A percentile compares a stretch with the other conserved stretches of the same genome.
These are phyloP conservation scores for Myxozyma melibiosi DNA, from an alignment of 805 yeast genomes.

Conservation along the genomic window DNA sequence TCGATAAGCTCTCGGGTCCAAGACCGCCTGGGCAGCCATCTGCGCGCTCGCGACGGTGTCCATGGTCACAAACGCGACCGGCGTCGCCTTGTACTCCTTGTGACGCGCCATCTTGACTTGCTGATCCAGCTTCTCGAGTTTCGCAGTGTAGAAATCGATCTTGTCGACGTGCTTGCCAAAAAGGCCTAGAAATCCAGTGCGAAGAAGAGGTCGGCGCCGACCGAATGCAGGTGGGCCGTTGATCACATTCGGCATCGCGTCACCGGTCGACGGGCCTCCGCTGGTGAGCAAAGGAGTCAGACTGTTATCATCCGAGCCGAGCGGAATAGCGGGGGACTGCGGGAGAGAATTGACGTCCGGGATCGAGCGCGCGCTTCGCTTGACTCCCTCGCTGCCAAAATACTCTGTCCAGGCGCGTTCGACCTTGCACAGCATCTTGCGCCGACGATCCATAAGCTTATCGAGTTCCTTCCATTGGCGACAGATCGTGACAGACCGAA, in stretches of 20 bases:
- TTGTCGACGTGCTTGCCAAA: slow-evolving; percentile 78
- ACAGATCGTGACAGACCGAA: slow-evolving; percentile 75
- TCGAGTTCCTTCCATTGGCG: slow-evolving; percentile 84
- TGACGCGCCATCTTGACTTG: slow-evolving; percentile 66
- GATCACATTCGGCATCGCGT: slow-evolving; percentile 22
- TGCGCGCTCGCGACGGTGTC: slow-evolving; percentile 94
- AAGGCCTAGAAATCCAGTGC: slow-evolving; percentile 61
- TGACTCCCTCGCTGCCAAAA: slow-evolving; percentile 47
- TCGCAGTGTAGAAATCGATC: slow-evolving; percentile 71
- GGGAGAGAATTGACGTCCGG: slow-evolving; percentile 25
- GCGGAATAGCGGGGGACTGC: slow-evolving; percentile 29
- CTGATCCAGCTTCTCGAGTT: slow-evolving; percentile 67
- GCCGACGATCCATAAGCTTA: slow-evolving; percentile 61
- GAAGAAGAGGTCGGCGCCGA: slow-evolving; percentile 59
- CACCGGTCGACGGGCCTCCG: slow-evolving; percentile 2
- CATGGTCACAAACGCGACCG: slow-evolving; percentile 93
- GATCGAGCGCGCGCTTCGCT: slow-evolving; percentile 23
- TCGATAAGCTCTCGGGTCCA: slow-evolving; percentile 85
- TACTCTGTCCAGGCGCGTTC: slow-evolving; percentile 77
- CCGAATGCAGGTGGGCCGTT: slow-evolving; percentile 14
- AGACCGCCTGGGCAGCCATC: slow-evolving; percentile 91
- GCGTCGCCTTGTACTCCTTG: slow-evolving; percentile 76
- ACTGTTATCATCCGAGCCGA: slow-evolving; percentile 21
- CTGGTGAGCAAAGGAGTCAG: slow-evolving; percentile 12
- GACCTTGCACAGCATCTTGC: slow-evolving; percentile 53